A percentile compares a stretch with the other conserved stretches of the same genome.
Conservation (phyloP, 306 rosid genomes). For the Glycine tomentella region DNA sequence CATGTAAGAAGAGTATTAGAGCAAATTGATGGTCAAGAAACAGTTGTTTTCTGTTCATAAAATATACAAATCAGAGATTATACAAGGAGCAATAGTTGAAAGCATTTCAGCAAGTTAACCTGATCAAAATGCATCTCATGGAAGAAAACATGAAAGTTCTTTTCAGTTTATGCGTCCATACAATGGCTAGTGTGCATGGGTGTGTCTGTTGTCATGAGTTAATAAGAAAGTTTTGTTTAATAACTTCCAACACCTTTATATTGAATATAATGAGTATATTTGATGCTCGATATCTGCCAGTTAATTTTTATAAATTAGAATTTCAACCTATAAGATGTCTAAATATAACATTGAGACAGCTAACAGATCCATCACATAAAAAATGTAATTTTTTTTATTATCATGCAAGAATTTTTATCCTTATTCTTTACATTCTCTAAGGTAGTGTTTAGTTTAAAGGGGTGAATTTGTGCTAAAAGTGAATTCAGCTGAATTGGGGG, state of each 20-base stretch:
- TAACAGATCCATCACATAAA: background rate
- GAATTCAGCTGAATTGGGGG: no score
- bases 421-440: background rate
- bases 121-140: background rate
- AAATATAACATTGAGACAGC: background rate
- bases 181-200: background rate
- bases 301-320: slow-evolving; percentile 40
- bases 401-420: background rate
- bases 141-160: slow-evolving; percentile 11
- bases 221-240: background rate
- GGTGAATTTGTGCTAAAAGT: no score
- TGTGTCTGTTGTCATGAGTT: background rate
- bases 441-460: no score
- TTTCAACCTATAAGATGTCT: slow-evolving; percentile 14
- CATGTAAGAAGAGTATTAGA: slow-evolving; percentile 13
- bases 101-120: slow-evolving; percentile 32
- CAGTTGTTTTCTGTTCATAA: background rate
- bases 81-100: background rate
- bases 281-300: background rate
- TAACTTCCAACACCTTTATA: background rate
- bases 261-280: background rate
- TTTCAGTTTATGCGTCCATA: slow-evolving; percentile 9
- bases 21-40: slow-evolving; percentile 41
- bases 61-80: slow-evolving; percentile 1
- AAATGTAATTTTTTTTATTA: slow-evolving; percentile 3